These are phyloP conservation scores for Escallonia herrerae DNA, from an alignment of 129 eudicot species.

Conservation along the genomic window DNA sequence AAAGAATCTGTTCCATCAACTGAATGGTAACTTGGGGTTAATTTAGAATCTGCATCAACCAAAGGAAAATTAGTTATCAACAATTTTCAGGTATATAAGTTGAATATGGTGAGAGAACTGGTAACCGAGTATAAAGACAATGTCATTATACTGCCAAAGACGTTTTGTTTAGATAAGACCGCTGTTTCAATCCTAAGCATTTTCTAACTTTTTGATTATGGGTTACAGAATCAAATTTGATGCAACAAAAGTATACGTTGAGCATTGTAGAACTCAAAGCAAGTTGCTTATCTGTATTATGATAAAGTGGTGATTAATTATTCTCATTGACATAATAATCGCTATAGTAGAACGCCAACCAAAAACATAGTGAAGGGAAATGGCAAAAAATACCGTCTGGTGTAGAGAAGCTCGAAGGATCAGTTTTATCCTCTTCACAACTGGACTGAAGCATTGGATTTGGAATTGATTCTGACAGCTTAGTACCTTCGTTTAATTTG, in stretches of 20 bases:
- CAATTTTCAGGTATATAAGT: not conserved
- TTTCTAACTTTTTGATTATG: too few relatives aligned
- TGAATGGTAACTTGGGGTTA: slow-evolving; percentile 8
- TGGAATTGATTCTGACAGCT: slow-evolving; percentile 16
- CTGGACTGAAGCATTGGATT: slow-evolving; percentile 5
- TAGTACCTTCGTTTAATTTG: not conserved
- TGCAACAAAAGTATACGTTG: too few relatives aligned
- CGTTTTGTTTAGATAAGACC: too few relatives aligned
- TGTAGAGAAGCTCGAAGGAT: not conserved
- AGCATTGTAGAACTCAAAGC: too few relatives aligned
- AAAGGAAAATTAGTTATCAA: not conserved
- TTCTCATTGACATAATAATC: too few relatives aligned
- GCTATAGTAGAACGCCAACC: not conserved
- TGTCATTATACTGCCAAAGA: too few relatives aligned
- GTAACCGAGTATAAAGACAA: too few relatives aligned
- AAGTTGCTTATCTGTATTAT: too few relatives aligned
- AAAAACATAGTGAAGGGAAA: not conserved
- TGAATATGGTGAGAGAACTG: not conserved
- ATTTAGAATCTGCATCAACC: slow-evolving; percentile 10
- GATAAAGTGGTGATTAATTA: too few relatives aligned
- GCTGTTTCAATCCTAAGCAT: too few relatives aligned
- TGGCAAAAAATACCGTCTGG: slow-evolving; percentile 27
- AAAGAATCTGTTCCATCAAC: slow-evolving; percentile 6
- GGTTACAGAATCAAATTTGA: too few relatives aligned
- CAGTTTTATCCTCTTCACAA: slow-evolving; percentile 17